phyloP scores from a whole-genome alignment of 1,284 basidiomycete genomes.

The Ustilago curta region DNA sequence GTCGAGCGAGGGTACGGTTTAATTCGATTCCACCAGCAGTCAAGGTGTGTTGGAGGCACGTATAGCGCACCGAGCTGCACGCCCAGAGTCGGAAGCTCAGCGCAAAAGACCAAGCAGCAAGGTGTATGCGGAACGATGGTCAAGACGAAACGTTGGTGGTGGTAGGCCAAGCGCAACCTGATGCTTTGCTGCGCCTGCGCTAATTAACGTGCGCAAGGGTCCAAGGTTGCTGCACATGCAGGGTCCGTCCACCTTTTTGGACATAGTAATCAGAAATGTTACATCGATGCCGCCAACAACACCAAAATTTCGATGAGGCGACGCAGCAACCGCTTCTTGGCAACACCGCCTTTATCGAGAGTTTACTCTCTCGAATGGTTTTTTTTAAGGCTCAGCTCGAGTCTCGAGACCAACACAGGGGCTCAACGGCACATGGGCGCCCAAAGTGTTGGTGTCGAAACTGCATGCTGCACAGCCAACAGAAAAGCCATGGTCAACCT shows the following conservation, averaged over 20 bases:
- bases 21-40: background rate
- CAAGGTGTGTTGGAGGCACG: background rate
- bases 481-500: background rate
- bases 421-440: slow-evolving; percentile 1
- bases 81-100: background rate
- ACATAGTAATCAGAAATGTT: background rate
- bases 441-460: slow-evolving; percentile 2
- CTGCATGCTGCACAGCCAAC: background rate
- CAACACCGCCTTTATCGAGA: slow-evolving; percentile 9
- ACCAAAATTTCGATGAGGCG: background rate
- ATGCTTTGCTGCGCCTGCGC: too few species aligned
- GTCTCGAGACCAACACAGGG: slow-evolving; percentile 19
- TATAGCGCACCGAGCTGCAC: background rate
- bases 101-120: background rate
- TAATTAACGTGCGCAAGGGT: background rate
- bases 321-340: slow-evolving; percentile 4
- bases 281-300: background rate
- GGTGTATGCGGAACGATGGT: background rate
- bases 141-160: background rate
- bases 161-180: background rate
- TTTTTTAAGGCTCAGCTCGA: slow-evolving; percentile 1
- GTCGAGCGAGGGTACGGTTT: too few species aligned
- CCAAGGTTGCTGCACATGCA: background rate
- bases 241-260: background rate
- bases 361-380: background rate